Conservation (phyloP, 2,329 filamentous ascomycete genomes). For the Gnomoniopsis smithogilvyi region DNA sequence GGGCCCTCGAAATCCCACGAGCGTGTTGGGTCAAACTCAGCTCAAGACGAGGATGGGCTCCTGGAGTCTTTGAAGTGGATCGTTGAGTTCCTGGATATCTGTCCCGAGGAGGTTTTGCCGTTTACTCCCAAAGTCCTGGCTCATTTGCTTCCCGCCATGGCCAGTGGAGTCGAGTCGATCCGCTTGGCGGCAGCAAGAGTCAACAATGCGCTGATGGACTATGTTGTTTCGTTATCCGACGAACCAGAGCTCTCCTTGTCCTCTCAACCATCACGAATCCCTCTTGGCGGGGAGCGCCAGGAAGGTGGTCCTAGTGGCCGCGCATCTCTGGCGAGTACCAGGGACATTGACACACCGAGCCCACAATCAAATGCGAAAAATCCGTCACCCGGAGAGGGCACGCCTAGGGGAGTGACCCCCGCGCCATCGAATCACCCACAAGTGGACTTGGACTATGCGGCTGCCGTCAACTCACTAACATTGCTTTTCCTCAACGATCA, state of each 20-base stretch:
- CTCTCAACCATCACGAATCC: constrained; percentile 33
- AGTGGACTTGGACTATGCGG: constrained; percentile 88
- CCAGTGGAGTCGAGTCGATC: constrained; percentile 85
- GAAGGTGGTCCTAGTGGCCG: constrained; percentile 48
- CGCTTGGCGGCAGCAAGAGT: constrained; percentile 84
- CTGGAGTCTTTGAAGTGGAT: constrained; percentile 93
- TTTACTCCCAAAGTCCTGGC: constrained; percentile 92
- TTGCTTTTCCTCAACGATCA: constrained; percentile 94
- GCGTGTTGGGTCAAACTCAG: constrained; percentile 2
- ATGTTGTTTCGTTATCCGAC: constrained; percentile 86
- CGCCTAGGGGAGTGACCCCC: constrained; percentile 43
- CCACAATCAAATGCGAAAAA: constrained; percentile 47
- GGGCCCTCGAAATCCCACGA: constrained; percentile 4
- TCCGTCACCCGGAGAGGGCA: constrained; percentile 24
- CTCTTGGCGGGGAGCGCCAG: constrained; percentile 40
- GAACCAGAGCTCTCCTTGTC: constrained; percentile 46
- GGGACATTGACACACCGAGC: constrained; percentile 51
- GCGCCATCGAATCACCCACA: constrained; percentile 41
- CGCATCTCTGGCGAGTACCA: constrained; percentile 49
- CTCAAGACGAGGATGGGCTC: constrained; percentile 80
- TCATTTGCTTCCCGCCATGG: constrained; percentile 90
- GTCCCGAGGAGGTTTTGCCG: constrained; percentile 90
- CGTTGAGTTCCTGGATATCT: constrained; percentile 94
- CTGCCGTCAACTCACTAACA: constrained; percentile 89
- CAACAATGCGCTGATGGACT: constrained; percentile 87